A percentile compares a stretch with the other conserved stretches of the same genome.
Conservation (phyloP, 176 grass and related monocot genomes). For the Zoysia japonica region DNA sequence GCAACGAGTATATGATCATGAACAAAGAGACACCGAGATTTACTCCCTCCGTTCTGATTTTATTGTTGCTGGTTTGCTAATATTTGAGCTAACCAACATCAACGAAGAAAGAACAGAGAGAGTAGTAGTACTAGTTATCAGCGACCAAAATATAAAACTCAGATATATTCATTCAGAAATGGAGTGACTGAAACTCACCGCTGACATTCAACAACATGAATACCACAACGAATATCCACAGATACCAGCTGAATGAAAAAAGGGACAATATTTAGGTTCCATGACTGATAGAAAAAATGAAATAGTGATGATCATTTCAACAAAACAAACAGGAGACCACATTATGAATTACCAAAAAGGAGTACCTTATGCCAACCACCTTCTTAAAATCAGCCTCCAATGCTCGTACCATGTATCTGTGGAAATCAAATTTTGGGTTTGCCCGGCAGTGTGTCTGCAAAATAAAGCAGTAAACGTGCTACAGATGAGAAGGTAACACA, state of each 20-base stretch:
- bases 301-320: neutral
- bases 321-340: constrained; percentile 13
- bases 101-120: no score
- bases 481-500: neutral
- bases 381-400: constrained; percentile 93
- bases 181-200: constrained; percentile 49
- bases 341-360: neutral
- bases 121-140: no score
- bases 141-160: neutral
- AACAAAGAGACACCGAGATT: neutral
- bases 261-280: neutral
- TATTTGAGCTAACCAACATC: no score
- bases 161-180: neutral
- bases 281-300: constrained; percentile 6
- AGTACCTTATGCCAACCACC: constrained; percentile 88
- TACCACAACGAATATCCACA: constrained; percentile 92
- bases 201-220: constrained; percentile 92
- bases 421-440: constrained; percentile 84
- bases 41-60: neutral
- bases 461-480: neutral
- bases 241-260: constrained; percentile 64
- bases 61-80: no score
- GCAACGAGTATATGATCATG: constrained; percentile 18
- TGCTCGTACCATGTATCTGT: constrained; percentile 81
- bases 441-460: constrained; percentile 77